Percentiles rank a stretch among this genome's conserved stretches.
Evolutionary conservation across 352 stramenopile species (phyloP).

Genomic region (Albugo candida): DNA sequence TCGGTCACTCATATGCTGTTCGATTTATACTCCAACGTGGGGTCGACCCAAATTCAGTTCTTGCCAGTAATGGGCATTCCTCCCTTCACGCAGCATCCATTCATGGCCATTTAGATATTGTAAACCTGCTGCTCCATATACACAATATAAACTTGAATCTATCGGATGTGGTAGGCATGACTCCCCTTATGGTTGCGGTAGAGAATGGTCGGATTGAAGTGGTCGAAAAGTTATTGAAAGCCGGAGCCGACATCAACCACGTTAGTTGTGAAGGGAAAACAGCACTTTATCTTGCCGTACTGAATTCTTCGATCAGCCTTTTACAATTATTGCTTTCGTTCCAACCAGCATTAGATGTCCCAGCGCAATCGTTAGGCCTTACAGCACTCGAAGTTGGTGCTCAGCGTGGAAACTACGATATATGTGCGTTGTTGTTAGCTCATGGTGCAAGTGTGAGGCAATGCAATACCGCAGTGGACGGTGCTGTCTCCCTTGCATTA

Average conservation of each 20-base stretch:
- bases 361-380: conserved; percentile 22
- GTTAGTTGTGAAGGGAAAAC: conserved; percentile 68
- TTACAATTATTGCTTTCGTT: conserved; percentile 17
- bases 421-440: conserved; percentile 28
- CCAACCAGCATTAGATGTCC: conserved; percentile 17
- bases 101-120: conserved; percentile 23
- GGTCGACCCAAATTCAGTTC: conserved; percentile 18
- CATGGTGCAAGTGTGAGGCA: too few relatives aligned
- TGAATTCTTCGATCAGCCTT: conserved; percentile 28
- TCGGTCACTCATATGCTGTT: conserved; percentile 23
- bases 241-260: conserved; percentile 44
- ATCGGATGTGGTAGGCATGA: conserved; percentile 24
- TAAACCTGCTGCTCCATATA: conserved; percentile 19
- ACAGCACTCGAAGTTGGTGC: conserved; percentile 38
- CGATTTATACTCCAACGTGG: conserved; percentile 22
- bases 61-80: conserved; percentile 15
- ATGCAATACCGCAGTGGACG: conserved; percentile 11
- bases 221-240: conserved; percentile 51
- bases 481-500: conserved; percentile 13
- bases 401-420: conserved; percentile 21
- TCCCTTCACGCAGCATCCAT: conserved; percentile 27
- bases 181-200: conserved; percentile 52
- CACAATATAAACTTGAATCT: conserved; percentile 32
- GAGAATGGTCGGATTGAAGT: conserved; percentile 31
- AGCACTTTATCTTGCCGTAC: conserved; percentile 41